Evolutionary conservation across 257 asterid species (phyloP).

Genomic region (Fraxinus americana): DNA sequence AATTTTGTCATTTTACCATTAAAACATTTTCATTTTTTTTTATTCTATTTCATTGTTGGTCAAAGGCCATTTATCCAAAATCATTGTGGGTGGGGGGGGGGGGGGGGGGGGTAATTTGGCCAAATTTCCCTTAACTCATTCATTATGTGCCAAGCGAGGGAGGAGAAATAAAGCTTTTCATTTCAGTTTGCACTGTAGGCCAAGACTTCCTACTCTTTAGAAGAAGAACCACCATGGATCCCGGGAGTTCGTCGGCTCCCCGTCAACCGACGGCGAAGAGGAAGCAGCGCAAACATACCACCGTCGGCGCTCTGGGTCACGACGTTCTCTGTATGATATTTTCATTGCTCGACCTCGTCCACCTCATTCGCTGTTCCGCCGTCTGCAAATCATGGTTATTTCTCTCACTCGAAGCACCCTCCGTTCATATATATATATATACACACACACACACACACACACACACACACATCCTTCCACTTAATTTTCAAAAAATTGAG

Average conservation of each 20-base stretch:
- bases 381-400: conserved; percentile 83
- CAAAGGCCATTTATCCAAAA: too few relatives aligned
- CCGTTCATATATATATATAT: not conserved
- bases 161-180: not conserved
- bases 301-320: conserved; percentile 47
- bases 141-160: not conserved
- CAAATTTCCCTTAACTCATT: too few relatives aligned
- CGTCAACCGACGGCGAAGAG: conserved; percentile 38
- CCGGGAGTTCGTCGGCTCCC: conserved; percentile 38
- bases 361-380: conserved; percentile 83
- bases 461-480: not conserved
- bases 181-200: not conserved
- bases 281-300: conserved; percentile 36
- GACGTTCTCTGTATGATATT: conserved; percentile 68
- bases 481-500: not conserved
- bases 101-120: too few relatives aligned
- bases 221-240: conserved; percentile 30
- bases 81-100: too few relatives aligned
- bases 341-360: conserved; percentile 66
- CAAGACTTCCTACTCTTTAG: too few relatives aligned
- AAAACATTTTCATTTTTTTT: too few relatives aligned
- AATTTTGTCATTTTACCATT: too few relatives aligned
- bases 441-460: not conserved
- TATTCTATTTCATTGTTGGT: too few relatives aligned
- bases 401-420: not conserved